Conservation (phyloP, 495 filamentous ascomycete species). For the Penicillium lagena region DNA sequence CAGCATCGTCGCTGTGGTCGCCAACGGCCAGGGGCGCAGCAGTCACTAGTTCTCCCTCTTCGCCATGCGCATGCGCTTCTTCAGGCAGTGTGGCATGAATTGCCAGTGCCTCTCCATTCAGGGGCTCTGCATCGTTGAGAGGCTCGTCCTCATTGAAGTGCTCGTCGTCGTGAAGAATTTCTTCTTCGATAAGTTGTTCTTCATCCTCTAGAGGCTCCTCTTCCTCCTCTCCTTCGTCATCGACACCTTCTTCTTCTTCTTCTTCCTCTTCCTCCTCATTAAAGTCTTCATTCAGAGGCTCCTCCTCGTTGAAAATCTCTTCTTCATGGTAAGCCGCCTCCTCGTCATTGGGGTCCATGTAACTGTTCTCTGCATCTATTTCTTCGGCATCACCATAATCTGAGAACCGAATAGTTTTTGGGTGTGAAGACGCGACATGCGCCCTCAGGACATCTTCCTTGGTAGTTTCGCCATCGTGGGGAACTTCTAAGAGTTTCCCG, state of each 20-base stretch:
- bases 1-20: conserved; percentile 3
- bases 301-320: background rate
- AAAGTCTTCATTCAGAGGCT: conserved; percentile 3
- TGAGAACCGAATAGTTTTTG: conserved; percentile 18
- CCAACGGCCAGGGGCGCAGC: conserved; percentile 3
- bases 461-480: conserved; percentile 18
- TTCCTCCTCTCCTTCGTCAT: conserved; percentile 7
- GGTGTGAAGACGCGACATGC: conserved; percentile 28
- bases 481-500: conserved; percentile 25
- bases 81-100: background rate
- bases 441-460: conserved; percentile 23
- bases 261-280: conserved; percentile 14
- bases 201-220: background rate
- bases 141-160: conserved; percentile 14
- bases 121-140: conserved; percentile 4
- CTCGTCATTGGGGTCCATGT: background rate
- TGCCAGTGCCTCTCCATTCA: background rate
- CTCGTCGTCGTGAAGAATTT: conserved; percentile 16
- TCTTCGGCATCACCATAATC: conserved; percentile 19
- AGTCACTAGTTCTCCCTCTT: conserved; percentile 4
- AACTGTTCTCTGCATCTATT: conserved; percentile 4
- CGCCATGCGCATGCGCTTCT: conserved; percentile 10
- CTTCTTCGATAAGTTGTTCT: conserved; percentile 7
- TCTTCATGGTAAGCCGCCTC: background rate
- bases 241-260: conserved; percentile 14